Percentiles rank a stretch among this genome's conserved stretches.
Evolutionary conservation across 129 eudicot genomes (phyloP).

Genomic region (Flaveria robusta): DNA sequence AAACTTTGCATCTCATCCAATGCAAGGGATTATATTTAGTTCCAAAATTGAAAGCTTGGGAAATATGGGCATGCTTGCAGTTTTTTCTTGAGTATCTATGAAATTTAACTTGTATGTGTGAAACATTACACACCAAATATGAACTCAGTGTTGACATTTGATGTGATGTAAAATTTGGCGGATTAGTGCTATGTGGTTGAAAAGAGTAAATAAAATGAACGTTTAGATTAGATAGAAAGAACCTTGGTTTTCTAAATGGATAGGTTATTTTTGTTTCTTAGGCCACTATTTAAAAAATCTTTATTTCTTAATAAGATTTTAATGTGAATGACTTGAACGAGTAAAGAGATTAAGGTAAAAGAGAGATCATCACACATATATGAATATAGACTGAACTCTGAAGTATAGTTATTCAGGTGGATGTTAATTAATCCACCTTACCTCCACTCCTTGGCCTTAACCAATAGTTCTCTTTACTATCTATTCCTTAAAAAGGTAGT

Average conservation of each 20-base stretch:
- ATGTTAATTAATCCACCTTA: no score
- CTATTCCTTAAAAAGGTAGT: no score
- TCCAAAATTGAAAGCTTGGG: background rate
- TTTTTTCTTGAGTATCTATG: background rate
- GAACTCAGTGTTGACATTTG: background rate
- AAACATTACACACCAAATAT: background rate
- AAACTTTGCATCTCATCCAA: background rate
- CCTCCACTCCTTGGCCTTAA: no score
- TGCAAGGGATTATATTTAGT: background rate
- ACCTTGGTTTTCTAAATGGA: background rate
- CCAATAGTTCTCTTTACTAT: no score
- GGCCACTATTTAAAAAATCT: background rate
- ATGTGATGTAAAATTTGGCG: background rate
- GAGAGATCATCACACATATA: no score
- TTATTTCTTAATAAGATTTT: background rate
- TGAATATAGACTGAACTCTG: no score
- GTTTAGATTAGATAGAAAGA: background rate
- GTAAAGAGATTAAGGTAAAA: no score
- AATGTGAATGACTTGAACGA: background rate
- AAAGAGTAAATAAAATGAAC: background rate
- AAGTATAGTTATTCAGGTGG: no score
- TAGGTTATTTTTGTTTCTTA: background rate
- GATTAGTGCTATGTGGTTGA: background rate
- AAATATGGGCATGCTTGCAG: background rate
- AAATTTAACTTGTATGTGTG: background rate